Conservation (phyloP, 2,329 filamentous ascomycete species). For the Fusarium dimerum region DNA sequence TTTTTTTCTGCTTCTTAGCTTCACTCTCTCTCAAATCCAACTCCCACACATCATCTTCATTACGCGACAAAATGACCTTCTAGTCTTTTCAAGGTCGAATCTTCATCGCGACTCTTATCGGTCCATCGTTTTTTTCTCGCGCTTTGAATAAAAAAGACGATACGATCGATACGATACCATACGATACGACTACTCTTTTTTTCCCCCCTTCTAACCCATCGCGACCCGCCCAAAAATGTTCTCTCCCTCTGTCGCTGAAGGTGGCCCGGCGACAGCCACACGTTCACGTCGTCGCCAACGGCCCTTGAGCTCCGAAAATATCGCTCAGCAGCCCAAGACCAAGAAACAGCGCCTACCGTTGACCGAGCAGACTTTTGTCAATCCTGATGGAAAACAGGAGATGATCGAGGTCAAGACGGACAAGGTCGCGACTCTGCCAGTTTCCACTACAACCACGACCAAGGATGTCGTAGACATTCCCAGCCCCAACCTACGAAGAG, state of each 20-base stretch:
- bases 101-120: conserved; percentile 17
- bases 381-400: conserved; percentile 52
- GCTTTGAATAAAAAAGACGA: background rate
- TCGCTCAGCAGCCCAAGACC: conserved; percentile 60
- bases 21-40: conserved; percentile 22
- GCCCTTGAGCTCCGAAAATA: conserved; percentile 55
- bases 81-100: conserved; percentile 24
- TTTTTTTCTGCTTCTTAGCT: conserved; percentile 19
- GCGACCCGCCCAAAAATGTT: conserved; percentile 52
- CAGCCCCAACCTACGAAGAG: conserved; percentile 45
- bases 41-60: conserved; percentile 22
- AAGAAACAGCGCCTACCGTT: conserved; percentile 63
- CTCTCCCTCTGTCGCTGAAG: conserved; percentile 53
- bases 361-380: conserved; percentile 57
- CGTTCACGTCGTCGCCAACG: conserved; percentile 64
- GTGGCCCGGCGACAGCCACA: conserved; percentile 56
- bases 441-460: conserved; percentile 44
- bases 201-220: conserved; percentile 14
- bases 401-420: conserved; percentile 58
- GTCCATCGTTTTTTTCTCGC: background rate
- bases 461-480: conserved; percentile 48
- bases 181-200: background rate
- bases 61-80: conserved; percentile 29
- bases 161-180: background rate
- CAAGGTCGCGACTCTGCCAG: conserved; percentile 47